Base-by-base conservation (phyloP, 2,329 filamentous ascomycete species). In the Clarireedia monteithiana region DNA sequence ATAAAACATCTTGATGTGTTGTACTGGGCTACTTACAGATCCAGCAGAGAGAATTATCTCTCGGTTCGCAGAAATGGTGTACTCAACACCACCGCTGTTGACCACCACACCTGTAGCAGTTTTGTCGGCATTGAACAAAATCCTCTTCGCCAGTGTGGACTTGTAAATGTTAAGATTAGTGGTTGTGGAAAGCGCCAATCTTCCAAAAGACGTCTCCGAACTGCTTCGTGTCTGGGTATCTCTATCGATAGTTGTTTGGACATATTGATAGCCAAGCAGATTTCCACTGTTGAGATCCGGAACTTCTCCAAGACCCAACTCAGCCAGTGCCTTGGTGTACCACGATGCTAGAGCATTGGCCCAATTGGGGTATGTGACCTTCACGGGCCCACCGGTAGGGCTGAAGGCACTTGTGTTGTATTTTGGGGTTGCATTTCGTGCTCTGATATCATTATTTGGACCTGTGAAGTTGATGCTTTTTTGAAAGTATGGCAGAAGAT, bases 11-110 rank as follows among this genome's bases (percentile, higher is more conserved):
- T 30, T 30, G 2, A 30, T 3, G 2, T 7, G 10, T 30, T 30
- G 27, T 10, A 30, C 27, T 30, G 27, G 27, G 10, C 4, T 72
- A 47, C 53, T 47, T 56, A 55, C 59, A 3, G 72, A 69, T 12
- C 78, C 78, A 1, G 74, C 76, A 0, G 74, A 72, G 10, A 80
- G 57, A 42, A 81, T 78, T 15, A 66, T 56, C 48, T 65, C 62
- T 48, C 62, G 62, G 2, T 44, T 57, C 4, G 62, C 64, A n/a
- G 50, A 45, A 24, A 65, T 48, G 2, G 55, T 61, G 38, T 56
- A 66, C 3, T 14, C n/a, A 5, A 20, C 2, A 20, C 49, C 54
- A 6, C 30, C 23, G 9, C 45, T 53, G 24, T 38, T 3, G 14
- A 56, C 49, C 2, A 6, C 30, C 12, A 56, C 54, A 20, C 54